These are phyloP conservation scores for Claviceps sorghi DNA, from an alignment of 2,329 filamentous ascomycete species.

Conservation along the genomic window DNA sequence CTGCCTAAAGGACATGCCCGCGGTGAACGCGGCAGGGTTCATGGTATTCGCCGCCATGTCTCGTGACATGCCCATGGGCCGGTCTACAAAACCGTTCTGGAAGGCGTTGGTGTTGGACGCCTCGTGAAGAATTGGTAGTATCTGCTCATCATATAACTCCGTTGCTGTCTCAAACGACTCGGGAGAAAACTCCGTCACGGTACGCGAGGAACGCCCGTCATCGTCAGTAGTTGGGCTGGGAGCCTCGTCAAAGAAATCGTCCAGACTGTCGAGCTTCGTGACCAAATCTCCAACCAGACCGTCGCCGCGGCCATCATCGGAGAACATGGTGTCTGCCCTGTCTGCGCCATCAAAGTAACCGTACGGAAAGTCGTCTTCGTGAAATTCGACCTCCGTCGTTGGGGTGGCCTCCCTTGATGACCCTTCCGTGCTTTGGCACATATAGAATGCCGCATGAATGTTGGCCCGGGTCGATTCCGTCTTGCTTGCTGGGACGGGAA, in stretches of 20 bases:
- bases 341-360: conserved; percentile 61
- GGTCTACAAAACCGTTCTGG: conserved; percentile 76
- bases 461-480: conserved; percentile 77
- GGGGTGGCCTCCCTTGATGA: conserved; percentile 43
- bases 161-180: conserved; percentile 60
- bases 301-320: conserved; percentile 61
- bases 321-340: conserved; percentile 83
- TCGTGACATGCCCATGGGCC: conserved; percentile 44
- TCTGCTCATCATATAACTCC: conserved; percentile 83
- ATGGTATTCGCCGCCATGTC: conserved; percentile 47
- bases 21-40: conserved; percentile 45
- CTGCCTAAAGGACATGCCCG: conserved; percentile 37
- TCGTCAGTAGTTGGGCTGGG: conserved; percentile 42
- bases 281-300: conserved; percentile 63
- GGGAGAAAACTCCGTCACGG: conserved; percentile 49
- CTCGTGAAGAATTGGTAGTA: conserved; percentile 76
- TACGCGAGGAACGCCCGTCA: conserved; percentile 46
- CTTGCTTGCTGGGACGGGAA: conserved; percentile 82
- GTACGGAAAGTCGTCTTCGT: conserved; percentile 73
- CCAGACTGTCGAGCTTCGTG: conserved; percentile 61
- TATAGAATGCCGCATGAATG: conserved; percentile 92
- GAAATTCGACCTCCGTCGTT: conserved; percentile 84
- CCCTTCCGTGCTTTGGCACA: conserved; percentile 59
- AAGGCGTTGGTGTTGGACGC: conserved; percentile 70
- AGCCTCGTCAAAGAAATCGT: conserved; percentile 68